Conservation (phyloP, 164 flowering plant species). For the Hamamelis virginiana region DNA sequence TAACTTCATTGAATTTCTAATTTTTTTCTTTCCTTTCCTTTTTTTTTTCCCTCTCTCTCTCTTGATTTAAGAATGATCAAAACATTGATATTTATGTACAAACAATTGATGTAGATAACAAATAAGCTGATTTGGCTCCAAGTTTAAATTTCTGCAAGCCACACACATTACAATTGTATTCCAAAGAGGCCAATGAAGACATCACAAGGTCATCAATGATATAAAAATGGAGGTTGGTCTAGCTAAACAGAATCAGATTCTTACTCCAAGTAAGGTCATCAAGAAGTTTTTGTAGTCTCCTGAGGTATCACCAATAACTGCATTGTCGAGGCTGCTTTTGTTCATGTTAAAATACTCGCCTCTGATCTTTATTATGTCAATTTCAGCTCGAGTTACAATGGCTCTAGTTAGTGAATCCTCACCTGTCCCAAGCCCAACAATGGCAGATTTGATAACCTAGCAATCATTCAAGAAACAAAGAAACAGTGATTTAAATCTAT, state of each 20-base stretch:
- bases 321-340: slow-evolving; percentile 56
- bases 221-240: neutral
- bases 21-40: no score
- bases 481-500: neutral
- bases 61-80: no score
- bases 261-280: slow-evolving; percentile 71
- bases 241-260: slow-evolving; percentile 13
- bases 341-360: slow-evolving; percentile 41
- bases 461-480: slow-evolving; percentile 2
- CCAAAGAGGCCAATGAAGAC: neutral
- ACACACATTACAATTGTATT: neutral
- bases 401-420: slow-evolving; percentile 73
- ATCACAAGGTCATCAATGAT: neutral
- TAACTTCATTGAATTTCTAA: no score
- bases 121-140: neutral
- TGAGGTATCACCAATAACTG: slow-evolving; percentile 72
- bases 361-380: slow-evolving; percentile 61
- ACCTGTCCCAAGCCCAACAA: slow-evolving; percentile 70
- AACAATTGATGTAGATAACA: no score
- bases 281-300: slow-evolving; percentile 72
- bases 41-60: no score
- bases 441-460: slow-evolving; percentile 59
- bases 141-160: neutral
- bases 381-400: slow-evolving; percentile 69
- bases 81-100: no score